Evolutionary conservation across 768 basidiomycete genomes (phyloP), one percentile per base, ranked within the genome.

Genomic region (Boletus subparvulus): DNA sequence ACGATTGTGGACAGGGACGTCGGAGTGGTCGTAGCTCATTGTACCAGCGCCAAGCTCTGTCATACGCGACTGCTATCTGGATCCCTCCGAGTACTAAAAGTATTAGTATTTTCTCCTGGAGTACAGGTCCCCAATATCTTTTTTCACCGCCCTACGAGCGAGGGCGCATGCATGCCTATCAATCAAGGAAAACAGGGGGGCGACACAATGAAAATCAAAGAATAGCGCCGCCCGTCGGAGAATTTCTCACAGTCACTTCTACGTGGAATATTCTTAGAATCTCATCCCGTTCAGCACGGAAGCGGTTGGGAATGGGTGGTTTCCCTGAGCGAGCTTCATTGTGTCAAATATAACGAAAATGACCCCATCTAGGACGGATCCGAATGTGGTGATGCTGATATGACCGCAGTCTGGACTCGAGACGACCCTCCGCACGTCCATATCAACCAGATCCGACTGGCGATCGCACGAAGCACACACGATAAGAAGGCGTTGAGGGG

Each of bases 231-330:
- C 39, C 11, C 24, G 43, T 11, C 30, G 16, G 12, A 26, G 5
- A 9, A 32, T 4, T 58, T 67, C 66, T 61, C 66, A 67, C 62
- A 47, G 24, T 44, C 37, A 32, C 21, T 65, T 61, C 56, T 52
- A 46, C 40, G 47, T 52, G 58, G 59, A 52, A 67, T 37, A 43
- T 64, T 60, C 54, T 37, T 26, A 51, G 33, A 28, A 28, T 6
- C 6, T 30, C 37, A 50, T 32, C 60, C 68, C 65, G 68, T 62
- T 65, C 54, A 1, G 50, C 57, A 44, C 68, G 67, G 67, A 60
- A 33, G 56, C 45, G 49, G 50, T 42, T 56, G 52, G 45, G 46
- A 44, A 36, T 48, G 37, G 50, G 43, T 19, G 37, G 47, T 57
- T 52, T 51, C 48, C 49, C 54, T 54, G 58, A 43, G 52, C 52